A percentile compares a stretch with the other conserved stretches of the same genome.
Evolutionary conservation across 2,329 filamentous ascomycete species (phyloP).

Genomic region (Curvularia sp.): DNA sequence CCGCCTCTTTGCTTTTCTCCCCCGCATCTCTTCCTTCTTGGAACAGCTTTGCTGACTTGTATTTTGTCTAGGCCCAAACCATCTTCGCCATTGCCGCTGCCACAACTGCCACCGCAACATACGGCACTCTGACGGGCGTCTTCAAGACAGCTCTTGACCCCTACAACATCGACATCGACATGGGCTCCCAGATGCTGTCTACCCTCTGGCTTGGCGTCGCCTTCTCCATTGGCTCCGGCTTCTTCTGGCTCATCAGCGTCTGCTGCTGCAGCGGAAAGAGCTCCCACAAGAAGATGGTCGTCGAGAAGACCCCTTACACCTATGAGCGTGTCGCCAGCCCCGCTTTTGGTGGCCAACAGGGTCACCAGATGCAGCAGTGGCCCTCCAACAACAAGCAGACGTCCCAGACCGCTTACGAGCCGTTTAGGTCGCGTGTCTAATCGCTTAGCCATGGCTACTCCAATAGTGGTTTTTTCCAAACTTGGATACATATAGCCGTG

Average conservation of each 20-base stretch:
- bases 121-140: slow-evolving; percentile 71
- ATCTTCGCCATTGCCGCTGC: slow-evolving; percentile 70
- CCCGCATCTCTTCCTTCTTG: slow-evolving; percentile 37
- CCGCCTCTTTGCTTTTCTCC: slow-evolving; percentile 24
- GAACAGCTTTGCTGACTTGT: slow-evolving; percentile 16
- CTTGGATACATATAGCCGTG: background rate
- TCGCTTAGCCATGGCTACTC: background rate
- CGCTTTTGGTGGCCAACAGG: slow-evolving; percentile 47
- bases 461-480: background rate
- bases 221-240: slow-evolving; percentile 74
- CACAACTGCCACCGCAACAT: slow-evolving; percentile 75
- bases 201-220: slow-evolving; percentile 80
- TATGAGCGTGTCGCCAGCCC: slow-evolving; percentile 63
- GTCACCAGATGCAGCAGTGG: slow-evolving; percentile 27
- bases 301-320: slow-evolving; percentile 67
- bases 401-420: slow-evolving; percentile 51
- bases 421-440: slow-evolving; percentile 47
- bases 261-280: slow-evolving; percentile 86
- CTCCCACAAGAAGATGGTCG: slow-evolving; percentile 55
- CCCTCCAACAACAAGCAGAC: slow-evolving; percentile 30
- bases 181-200: slow-evolving; percentile 74
- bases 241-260: slow-evolving; percentile 91
- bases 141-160: slow-evolving; percentile 70
- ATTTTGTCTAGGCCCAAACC: slow-evolving; percentile 53
- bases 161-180: slow-evolving; percentile 71